Base-by-base conservation (phyloP, 805 yeast species). In the Spathaspora hagerdaliae region DNA sequence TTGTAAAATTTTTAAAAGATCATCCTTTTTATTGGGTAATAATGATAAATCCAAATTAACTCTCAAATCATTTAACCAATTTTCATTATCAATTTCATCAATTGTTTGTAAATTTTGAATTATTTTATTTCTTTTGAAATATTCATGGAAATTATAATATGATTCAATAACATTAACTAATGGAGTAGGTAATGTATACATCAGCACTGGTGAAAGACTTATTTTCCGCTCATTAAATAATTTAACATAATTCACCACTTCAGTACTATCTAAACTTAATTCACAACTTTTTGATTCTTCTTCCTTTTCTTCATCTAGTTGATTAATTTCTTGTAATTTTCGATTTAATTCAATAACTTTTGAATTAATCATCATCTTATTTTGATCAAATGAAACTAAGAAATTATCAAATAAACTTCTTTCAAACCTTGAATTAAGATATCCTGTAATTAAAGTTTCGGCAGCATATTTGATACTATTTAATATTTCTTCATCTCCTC, bases 161-260 rank as follows among this genome's bases (percentile, higher is more conserved):
- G 84, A 60, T 11, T 67, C 69, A 39, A 88, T 67, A 0, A 84
- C 81, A 49, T 74, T 75, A 31, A 64, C 59, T 38, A 87, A 65
- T 9, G 85, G 70, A 43, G 75, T 73, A 0, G 99, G 99, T 3
- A 80, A 65, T 0, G 83, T 80, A 56, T 87, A 86, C 14, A 76
- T 71, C 0, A 91, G 91, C 43, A 90, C 79, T 0, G 99, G 97
- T 1, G 98, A 91, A 0, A 88, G 77, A 3, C 96, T 87, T 27
- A 92, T 65, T 4, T 81, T 67, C 48, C 88, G 67, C n/a, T 68
- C 67, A 13, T 71, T 60, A 42, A 82, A 69, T 13, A 65, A 51
- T 34, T 57, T 56, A 26, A 71, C 54, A 46, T 70, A 72, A 43
- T 66, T 63, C 13, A 54, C 51, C 1, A 70, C 65, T 36, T 71